Conservation (phyloP, 768 basidiomycete genomes). For the Leccinum incarnatum region DNA sequence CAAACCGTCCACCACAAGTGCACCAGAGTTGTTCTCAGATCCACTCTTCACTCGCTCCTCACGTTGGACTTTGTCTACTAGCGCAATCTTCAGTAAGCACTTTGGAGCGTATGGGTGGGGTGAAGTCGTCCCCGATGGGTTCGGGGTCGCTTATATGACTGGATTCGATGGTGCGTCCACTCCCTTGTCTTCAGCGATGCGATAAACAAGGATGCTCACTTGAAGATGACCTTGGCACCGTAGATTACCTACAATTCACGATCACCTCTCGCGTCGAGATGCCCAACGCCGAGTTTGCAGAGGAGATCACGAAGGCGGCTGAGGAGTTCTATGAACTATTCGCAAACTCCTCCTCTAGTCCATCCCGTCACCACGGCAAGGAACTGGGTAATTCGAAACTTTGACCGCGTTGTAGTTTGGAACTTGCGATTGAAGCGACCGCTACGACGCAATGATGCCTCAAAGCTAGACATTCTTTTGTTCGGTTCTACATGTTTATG, state of each 20-base stretch:
- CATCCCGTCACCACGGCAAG: background rate
- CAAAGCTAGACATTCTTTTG: background rate
- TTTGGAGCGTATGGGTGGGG: conserved; percentile 92
- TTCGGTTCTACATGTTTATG: background rate
- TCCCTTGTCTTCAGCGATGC: background rate
- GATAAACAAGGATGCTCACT: conserved; percentile 3
- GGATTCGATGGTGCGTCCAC: conserved; percentile 64
- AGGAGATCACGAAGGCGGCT: conserved; percentile 62
- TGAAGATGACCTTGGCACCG: background rate
- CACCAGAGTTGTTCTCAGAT: conserved; percentile 74
- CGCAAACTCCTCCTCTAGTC: conserved; percentile 7
- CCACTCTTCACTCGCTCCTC: conserved; percentile 68
- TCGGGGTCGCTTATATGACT: conserved; percentile 95
- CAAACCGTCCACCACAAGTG: conserved; percentile 55
- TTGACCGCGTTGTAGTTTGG: conserved; percentile 4
- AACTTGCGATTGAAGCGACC: background rate
- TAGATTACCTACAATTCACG: conserved; percentile 82
- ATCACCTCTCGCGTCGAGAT: conserved; percentile 84
- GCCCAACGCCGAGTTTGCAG: conserved; percentile 71
- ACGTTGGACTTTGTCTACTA: conserved; percentile 89
- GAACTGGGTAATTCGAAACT: conserved; percentile 16
- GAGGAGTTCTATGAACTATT: conserved; percentile 72
- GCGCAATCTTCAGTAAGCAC: conserved; percentile 82
- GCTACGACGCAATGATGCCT: background rate
- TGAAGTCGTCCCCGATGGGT: conserved; percentile 91